These are phyloP conservation scores for Myxozyma lipomycoides DNA, from an alignment of 805 yeast species.

Conservation along the genomic window DNA sequence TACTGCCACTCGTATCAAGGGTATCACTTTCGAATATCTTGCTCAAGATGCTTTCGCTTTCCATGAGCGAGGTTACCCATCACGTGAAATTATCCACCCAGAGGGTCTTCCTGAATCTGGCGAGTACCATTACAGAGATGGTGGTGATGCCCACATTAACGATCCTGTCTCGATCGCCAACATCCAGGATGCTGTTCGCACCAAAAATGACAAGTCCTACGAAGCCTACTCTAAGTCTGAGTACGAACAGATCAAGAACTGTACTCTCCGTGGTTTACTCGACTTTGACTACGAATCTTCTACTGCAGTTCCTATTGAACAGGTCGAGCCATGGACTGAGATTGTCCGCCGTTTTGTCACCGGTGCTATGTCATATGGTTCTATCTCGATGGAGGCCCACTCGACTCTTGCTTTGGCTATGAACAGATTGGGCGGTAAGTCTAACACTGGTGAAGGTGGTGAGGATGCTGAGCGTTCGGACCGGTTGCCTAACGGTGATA, in stretches of 20 bases:
- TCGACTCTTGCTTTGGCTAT: slow-evolving; percentile 96
- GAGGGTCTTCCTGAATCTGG: slow-evolving; percentile 87
- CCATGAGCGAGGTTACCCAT: slow-evolving; percentile 89
- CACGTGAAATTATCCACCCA: slow-evolving; percentile 65
- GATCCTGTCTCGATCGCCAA: slow-evolving; percentile 94
- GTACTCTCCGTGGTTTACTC: slow-evolving; percentile 89
- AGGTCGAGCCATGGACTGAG: slow-evolving; percentile 99
- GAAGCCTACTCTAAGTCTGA: slow-evolving; percentile 86
- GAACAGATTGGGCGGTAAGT: slow-evolving; percentile 96
- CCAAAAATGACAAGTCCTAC: slow-evolving; percentile 90
- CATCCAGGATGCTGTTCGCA: slow-evolving; percentile 96
- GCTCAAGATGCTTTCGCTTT: slow-evolving; percentile 95
- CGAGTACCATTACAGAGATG: slow-evolving; percentile 98
- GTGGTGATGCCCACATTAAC: slow-evolving; percentile 93
- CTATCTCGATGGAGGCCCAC: slow-evolving; percentile 97
- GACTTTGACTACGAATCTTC: slow-evolving; percentile 79
- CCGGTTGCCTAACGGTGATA: slow-evolving; percentile 81
- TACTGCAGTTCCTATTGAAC: slow-evolving; percentile 83
- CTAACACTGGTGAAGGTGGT: slow-evolving; percentile 99
- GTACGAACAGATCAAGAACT: slow-evolving; percentile 82
- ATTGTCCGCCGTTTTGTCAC: slow-evolving; percentile 95
- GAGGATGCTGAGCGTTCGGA: slow-evolving; percentile 90
- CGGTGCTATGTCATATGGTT: slow-evolving; percentile 99
- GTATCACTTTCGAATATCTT: slow-evolving; percentile 90
- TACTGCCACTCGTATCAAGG: slow-evolving; percentile 94